phyloP scores from a whole-genome alignment of 257 asterid genomes.

The Osmanthus fragrans region DNA sequence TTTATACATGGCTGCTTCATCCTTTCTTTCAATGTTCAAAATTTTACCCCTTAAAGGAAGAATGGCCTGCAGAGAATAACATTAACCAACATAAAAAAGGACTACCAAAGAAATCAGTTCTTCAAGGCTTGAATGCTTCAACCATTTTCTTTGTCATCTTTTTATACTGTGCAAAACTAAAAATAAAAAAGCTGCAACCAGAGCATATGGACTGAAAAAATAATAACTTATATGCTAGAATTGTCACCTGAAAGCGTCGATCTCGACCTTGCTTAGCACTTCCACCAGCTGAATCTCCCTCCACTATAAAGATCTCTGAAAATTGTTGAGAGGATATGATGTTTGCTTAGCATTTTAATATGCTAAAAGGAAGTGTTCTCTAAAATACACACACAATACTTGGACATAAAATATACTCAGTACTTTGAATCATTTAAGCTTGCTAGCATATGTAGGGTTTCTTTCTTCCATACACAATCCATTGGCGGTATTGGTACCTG shows the following conservation, averaged over 20 bases:
- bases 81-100: neutral
- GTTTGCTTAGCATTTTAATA: neutral
- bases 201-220: neutral
- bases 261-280: conserved; percentile 99
- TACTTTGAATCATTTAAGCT: neutral
- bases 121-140: neutral
- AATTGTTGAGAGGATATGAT: conserved; percentile 15
- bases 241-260: conserved; percentile 91
- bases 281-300: conserved; percentile 99
- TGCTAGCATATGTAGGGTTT: neutral
- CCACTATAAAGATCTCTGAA: conserved; percentile 96
- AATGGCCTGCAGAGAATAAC: conserved; percentile 61
- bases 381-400: neutral
- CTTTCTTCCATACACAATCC: neutral
- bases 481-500: neutral
- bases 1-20: conserved; percentile 98
- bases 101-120: neutral
- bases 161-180: neutral
- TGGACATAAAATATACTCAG: neutral
- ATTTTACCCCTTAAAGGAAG: conserved; percentile 98
- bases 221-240: neutral
- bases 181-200: neutral
- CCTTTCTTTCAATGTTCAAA: conserved; percentile 89
- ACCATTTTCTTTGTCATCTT: neutral
- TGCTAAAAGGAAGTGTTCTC: conserved; percentile 4